phyloP scores from a whole-genome alignment of 805 yeast species.

The Tetrapisispora taiwanensis region DNA sequence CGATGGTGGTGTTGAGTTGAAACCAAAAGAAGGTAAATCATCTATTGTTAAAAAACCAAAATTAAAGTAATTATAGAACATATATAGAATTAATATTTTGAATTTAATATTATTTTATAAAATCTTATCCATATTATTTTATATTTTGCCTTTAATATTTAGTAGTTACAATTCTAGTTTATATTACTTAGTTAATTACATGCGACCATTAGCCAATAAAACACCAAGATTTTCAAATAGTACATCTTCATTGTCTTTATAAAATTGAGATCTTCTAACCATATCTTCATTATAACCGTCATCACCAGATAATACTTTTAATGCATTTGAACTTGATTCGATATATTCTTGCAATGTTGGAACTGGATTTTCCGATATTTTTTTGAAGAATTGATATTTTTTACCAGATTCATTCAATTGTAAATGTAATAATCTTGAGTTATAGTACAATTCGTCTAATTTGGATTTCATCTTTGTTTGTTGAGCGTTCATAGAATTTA shows the following conservation, averaged over 20 bases:
- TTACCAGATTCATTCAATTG: constrained; percentile 46
- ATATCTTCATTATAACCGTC: constrained; percentile 82
- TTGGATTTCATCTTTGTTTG: constrained; percentile 30
- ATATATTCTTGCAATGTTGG: constrained; percentile 63
- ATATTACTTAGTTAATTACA: constrained; percentile 9
- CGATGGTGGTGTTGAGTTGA: constrained; percentile 53
- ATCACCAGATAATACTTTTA: constrained; percentile 81
- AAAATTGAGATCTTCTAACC: constrained; percentile 77
- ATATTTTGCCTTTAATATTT: not conserved
- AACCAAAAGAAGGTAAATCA: constrained; percentile 13
- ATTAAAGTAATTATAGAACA: not conserved
- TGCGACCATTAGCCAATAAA: constrained; percentile 39
- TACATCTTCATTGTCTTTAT: constrained; percentile 54
- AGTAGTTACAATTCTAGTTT: not conserved
- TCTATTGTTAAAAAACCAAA: not conserved
- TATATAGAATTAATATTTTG: not conserved
- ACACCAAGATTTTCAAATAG: constrained; percentile 71
- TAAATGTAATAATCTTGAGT: constrained; percentile 35
- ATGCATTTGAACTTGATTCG: constrained; percentile 71
- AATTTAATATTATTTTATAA: too few relatives aligned
- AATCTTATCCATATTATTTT: constrained; percentile 1
- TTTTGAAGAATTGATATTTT: constrained; percentile 69
- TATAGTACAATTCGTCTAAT: constrained; percentile 35
- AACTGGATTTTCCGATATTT: constrained; percentile 68
- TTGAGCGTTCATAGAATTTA: constrained; percentile 23